A percentile compares a stretch with the other conserved stretches of the same genome.
Evolutionary conservation across 345 rosid species (phyloP).

Genomic region (Arabidopsis suecica): DNA sequence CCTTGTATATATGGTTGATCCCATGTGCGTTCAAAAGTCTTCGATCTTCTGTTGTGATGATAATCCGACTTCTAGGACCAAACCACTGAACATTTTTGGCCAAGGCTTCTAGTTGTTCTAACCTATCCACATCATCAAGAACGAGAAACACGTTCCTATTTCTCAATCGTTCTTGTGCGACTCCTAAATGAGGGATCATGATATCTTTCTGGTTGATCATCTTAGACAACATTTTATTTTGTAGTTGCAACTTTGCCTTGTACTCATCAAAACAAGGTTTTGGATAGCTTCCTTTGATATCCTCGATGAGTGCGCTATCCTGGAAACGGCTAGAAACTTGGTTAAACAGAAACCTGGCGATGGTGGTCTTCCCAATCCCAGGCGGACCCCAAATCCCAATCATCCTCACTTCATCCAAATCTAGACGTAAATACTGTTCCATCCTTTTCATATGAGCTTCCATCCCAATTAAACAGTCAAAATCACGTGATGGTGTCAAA

Average conservation of each 20-base stretch:
- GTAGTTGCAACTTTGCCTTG: background rate
- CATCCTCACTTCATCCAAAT: background rate
- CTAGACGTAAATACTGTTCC: background rate
- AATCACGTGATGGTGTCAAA: background rate
- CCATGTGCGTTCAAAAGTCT: background rate
- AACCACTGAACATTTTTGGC: background rate
- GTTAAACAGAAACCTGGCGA: background rate
- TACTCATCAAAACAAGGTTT: background rate
- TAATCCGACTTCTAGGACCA: constrained; percentile 18
- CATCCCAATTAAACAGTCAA: background rate
- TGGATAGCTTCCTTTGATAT: background rate
- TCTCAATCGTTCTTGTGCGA: background rate
- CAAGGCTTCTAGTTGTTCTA: background rate
- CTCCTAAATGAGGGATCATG: background rate
- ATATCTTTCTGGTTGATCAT: background rate
- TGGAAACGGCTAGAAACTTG: background rate
- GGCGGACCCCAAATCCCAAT: background rate
- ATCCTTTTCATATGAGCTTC: background rate
- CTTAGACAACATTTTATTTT: background rate
- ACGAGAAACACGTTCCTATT: constrained; percentile 1
- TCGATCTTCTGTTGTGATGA: constrained; percentile 23
- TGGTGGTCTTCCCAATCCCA: background rate
- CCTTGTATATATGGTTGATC: background rate
- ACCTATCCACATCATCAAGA: constrained; percentile 20
- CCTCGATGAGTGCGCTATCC: background rate